Conservation (phyloP, 225 moss, liverwort and hornwort genomes). For the Polytrichum formosum region DNA sequence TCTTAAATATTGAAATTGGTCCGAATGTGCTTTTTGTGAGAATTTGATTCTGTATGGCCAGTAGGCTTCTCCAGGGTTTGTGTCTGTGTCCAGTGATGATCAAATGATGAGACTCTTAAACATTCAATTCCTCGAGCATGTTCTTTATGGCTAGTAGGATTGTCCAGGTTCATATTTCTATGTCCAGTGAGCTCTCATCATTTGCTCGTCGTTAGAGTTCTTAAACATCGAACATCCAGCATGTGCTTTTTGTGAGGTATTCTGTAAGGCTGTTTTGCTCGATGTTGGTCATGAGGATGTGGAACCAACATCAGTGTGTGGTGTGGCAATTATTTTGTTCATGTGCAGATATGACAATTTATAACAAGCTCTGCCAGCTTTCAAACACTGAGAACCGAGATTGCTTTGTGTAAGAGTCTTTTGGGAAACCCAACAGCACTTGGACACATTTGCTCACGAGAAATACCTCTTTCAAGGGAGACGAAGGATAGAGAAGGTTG, state of each 20-base stretch:
- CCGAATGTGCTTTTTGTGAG: background rate
- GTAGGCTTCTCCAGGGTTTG: no score
- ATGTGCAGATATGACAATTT: conserved; percentile 65
- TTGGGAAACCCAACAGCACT: background rate
- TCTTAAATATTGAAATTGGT: background rate
- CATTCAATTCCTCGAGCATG: background rate
- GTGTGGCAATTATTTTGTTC: background rate
- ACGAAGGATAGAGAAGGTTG: background rate
- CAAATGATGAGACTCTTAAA: background rate
- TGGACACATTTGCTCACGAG: background rate
- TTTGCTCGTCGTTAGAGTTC: no score
- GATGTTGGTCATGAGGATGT: background rate
- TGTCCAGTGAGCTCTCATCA: no score
- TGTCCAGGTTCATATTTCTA: no score
- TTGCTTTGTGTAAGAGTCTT: conserved; percentile 46
- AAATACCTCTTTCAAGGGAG: background rate
- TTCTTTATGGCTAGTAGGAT: no score
- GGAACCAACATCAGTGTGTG: background rate
- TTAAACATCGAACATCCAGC: no score
- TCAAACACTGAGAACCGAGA: conserved; percentile 43
- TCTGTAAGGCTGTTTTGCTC: background rate
- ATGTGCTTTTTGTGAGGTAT: background rate
- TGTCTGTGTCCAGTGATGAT: no score
- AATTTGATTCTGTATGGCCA: background rate
- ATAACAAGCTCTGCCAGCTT: conserved; percentile 65